Evolutionary conservation across 2,329 filamentous ascomycete species (phyloP).

Genomic region (Alternaria gansuensis): DNA sequence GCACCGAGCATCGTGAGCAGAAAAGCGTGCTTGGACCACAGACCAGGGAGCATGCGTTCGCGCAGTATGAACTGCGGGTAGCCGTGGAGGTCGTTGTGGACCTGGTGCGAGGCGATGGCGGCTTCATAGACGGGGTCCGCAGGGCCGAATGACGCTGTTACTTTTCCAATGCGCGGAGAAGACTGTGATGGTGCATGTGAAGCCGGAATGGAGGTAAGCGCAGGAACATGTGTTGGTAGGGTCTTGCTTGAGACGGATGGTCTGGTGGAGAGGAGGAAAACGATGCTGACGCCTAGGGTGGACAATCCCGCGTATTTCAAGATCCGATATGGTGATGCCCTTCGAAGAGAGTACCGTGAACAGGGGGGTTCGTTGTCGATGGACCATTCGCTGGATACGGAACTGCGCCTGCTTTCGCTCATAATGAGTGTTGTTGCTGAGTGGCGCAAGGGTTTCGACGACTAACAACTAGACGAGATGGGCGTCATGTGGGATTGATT

Average conservation of each 20-base stretch:
- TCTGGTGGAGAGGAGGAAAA: neutral
- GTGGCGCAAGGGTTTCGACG: neutral
- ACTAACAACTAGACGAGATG: neutral
- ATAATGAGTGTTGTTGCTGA: neutral
- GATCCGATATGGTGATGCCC: neutral
- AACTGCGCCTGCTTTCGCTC: conserved; percentile 8
- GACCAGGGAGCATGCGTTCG: conserved; percentile 14
- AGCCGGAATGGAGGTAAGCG: neutral
- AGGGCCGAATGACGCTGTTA: conserved; percentile 15
- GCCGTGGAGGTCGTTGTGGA: conserved; percentile 9
- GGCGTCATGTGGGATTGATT: conserved; percentile 4
- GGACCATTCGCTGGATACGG: conserved; percentile 3
- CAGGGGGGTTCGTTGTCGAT: neutral
- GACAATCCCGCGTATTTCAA: neutral
- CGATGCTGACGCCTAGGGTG: neutral
- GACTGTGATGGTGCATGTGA: neutral
- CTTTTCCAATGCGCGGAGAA: conserved; percentile 11
- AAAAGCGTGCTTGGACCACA: conserved; percentile 18
- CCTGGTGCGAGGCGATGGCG: conserved; percentile 10
- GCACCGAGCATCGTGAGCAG: conserved; percentile 12
- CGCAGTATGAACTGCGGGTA: conserved; percentile 13
- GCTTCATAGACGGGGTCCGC: conserved; percentile 11
- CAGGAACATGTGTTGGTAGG: neutral
- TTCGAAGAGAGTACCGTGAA: conserved; percentile 1
- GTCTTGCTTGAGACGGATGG: neutral